Evolutionary conservation across 176 grass and related monocot genomes (phyloP).

Genomic region (Oryza officinalis): DNA sequence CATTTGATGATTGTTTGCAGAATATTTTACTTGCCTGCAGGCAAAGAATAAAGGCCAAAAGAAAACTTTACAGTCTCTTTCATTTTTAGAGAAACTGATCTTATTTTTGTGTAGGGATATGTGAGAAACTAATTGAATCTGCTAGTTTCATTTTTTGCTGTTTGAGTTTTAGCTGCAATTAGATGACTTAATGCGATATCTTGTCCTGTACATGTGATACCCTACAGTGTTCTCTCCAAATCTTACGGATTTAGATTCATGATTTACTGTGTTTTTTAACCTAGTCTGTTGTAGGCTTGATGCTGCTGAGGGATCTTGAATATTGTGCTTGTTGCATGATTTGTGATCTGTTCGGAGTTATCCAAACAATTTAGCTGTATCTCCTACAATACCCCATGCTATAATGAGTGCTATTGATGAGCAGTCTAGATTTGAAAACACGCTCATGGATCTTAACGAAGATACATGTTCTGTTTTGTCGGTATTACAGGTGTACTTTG

Average conservation of each 20-base stretch:
- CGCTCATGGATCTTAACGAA: neutral
- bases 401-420: neutral
- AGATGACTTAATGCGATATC: neutral
- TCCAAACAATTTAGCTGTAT: neutral
- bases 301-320: neutral
- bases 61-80: neutral
- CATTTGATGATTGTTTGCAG: conserved; percentile 1
- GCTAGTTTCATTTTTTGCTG: conserved; percentile 4
- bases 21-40: conserved; percentile 9
- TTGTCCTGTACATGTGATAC: conserved; percentile 17
- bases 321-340: neutral
- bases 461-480: neutral
- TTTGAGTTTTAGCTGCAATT: conserved; percentile 7
- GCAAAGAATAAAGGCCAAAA: neutral
- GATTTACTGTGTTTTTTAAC: neutral
- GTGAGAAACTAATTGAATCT: conserved; percentile 19
- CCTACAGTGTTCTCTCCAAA: neutral
- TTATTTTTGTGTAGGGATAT: neutral
- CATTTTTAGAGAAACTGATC: conserved; percentile 19
- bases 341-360: neutral
- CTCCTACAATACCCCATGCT: neutral
- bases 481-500: conserved; percentile 88
- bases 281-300: neutral
- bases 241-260: neutral
- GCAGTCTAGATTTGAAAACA: conserved; percentile 5